A percentile compares a stretch with the other conserved stretches of the same genome.
These are phyloP conservation scores for Stachybotrys elegans DNA, from an alignment of 2,329 filamentous ascomycete genomes.

Conservation along the genomic window DNA sequence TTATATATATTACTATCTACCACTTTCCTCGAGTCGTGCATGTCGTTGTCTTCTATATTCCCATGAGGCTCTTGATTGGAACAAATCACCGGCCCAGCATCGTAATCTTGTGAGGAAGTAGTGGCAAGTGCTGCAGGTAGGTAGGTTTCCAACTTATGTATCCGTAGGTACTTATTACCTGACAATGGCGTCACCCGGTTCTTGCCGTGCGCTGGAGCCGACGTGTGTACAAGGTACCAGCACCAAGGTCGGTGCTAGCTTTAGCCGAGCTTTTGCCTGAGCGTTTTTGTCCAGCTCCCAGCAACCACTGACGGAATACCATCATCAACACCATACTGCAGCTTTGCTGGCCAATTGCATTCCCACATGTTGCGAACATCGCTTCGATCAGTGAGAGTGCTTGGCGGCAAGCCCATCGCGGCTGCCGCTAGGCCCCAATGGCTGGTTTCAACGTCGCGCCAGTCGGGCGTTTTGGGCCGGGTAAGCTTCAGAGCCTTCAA, in stretches of 20 bases:
- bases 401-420: conserved; percentile 50
- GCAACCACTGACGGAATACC: conserved; percentile 15
- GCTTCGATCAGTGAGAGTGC: conserved; percentile 58
- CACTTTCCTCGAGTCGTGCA: too few species aligned
- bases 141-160: too few species aligned
- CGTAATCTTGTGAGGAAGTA: too few species aligned
- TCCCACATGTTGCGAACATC: conserved; percentile 65
- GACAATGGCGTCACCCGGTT: conserved; percentile 30
- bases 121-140: too few species aligned
- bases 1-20: too few species aligned
- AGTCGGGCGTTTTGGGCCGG: conserved; percentile 21
- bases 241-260: conserved; percentile 22
- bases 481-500: conserved; percentile 31
- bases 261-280: conserved; percentile 41
- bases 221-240: conserved; percentile 10
- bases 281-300: conserved; percentile 34
- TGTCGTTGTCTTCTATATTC: too few species aligned
- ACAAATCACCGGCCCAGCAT: too few species aligned
- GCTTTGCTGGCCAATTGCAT: conserved; percentile 38
- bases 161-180: too few species aligned
- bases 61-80: too few species aligned
- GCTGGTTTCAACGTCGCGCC: conserved; percentile 36
- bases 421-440: conserved; percentile 54
- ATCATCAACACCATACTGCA: conserved; percentile 26
- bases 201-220: conserved; percentile 22